Evolutionary conservation across 75 land plant genomes (phyloP).

Genomic region (Gnetum montanum): DNA sequence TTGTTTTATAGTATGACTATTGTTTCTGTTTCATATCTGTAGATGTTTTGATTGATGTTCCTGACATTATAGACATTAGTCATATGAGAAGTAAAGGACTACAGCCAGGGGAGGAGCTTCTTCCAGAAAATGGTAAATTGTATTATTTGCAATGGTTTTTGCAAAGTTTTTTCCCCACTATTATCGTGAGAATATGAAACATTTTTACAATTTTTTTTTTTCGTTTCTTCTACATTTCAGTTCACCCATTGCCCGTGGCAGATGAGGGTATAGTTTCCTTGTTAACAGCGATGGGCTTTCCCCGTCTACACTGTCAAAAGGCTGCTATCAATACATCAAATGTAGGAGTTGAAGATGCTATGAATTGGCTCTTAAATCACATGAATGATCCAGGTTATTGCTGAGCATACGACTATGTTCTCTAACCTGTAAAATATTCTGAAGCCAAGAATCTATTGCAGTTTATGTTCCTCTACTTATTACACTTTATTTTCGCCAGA

Average conservation of each 20-base stretch:
- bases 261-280: constrained; percentile 80
- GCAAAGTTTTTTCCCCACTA: too few species aligned
- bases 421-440: too few species aligned
- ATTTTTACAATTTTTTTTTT: background rate
- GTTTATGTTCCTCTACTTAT: background rate
- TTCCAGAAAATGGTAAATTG: constrained; percentile 57
- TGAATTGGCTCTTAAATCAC: constrained; percentile 92
- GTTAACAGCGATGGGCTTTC: constrained; percentile 87
- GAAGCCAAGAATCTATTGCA: too few species aligned
- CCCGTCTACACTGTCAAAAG: constrained; percentile 83
- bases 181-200: too few species aligned
- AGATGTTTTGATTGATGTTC: constrained; percentile 99
- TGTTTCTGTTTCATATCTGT: background rate
- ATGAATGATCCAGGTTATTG: constrained; percentile 97
- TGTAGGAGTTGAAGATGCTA: constrained; percentile 88
- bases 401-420: too few species aligned
- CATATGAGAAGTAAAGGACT: constrained; percentile 83
- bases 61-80: constrained; percentile 83
- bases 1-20: background rate
- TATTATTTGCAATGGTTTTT: background rate
- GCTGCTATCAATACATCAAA: constrained; percentile 90
- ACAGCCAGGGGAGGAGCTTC: constrained; percentile 88
- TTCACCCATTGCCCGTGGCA: constrained; percentile 27
- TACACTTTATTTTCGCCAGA: constrained; percentile 51
- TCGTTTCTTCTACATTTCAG: background rate